A percentile compares a stretch with the other conserved stretches of the same genome.
Conservation (phyloP, 164 flowering plant genomes). For the Hamamelis virginiana region DNA sequence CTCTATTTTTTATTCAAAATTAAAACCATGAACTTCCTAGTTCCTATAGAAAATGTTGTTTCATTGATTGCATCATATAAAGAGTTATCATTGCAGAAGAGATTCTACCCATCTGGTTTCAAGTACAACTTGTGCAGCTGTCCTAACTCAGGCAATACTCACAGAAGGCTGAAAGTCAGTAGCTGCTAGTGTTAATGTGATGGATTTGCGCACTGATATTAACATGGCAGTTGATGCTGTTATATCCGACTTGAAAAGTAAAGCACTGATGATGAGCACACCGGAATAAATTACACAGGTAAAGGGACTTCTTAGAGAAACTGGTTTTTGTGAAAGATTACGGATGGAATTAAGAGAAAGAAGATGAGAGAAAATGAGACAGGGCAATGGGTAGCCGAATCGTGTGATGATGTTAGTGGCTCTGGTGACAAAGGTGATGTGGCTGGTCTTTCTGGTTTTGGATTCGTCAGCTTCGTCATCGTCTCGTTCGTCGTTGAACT, state of each 20-base stretch:
- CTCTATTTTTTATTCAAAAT: no score
- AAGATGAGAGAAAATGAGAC: slow-evolving; percentile 29
- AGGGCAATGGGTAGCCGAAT: slow-evolving; percentile 38
- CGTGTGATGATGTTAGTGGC: slow-evolving; percentile 35
- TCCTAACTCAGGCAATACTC: slow-evolving; percentile 85
- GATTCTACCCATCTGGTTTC: slow-evolving; percentile 16
- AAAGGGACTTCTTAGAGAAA: not conserved
- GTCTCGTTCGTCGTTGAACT: slow-evolving; percentile 22
- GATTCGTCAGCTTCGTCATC: slow-evolving; percentile 53
- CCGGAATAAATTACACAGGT: slow-evolving; percentile 94
- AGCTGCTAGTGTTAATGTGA: slow-evolving; percentile 83
- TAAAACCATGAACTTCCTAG: no score
- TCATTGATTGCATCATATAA: no score
- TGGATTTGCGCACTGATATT: slow-evolving; percentile 82
- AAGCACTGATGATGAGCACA: slow-evolving; percentile 84
- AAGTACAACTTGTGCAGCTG: slow-evolving; percentile 97
- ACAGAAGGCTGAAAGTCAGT: slow-evolving; percentile 86
- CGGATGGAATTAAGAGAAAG: slow-evolving; percentile 31
- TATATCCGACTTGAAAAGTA: slow-evolving; percentile 63
- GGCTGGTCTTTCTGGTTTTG: slow-evolving; percentile 54
- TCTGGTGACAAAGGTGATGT: slow-evolving; percentile 29
- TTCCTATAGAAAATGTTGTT: no score
- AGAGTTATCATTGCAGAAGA: not conserved
- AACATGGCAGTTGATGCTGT: slow-evolving; percentile 82
- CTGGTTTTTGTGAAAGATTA: no score